Evolutionary conservation across 441 rosid genomes (phyloP).

Genomic region (Raphanus hybrid): DNA sequence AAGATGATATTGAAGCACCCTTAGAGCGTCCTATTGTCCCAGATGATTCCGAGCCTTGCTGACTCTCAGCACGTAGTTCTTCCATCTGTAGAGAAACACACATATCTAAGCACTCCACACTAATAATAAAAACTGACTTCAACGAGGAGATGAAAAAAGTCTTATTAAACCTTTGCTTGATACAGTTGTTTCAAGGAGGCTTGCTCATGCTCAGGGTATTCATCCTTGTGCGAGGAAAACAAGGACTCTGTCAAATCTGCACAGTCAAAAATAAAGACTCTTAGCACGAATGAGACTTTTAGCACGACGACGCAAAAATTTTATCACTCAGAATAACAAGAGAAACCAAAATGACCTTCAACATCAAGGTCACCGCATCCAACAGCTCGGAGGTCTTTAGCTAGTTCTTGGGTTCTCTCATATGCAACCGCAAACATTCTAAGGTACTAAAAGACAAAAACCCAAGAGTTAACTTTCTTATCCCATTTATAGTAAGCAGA

Average conservation of each 20-base stretch:
- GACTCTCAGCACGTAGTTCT: conserved; percentile 88
- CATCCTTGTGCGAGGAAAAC: conserved; percentile 95
- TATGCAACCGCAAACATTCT: conserved; percentile 97
- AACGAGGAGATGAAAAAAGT: conserved; percentile 12
- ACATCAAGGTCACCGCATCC: conserved; percentile 99
- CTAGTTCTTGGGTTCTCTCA: conserved; percentile 98
- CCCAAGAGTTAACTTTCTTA: conserved; percentile 27
- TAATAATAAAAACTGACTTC: conserved; percentile 27
- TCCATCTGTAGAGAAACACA: conserved; percentile 70
- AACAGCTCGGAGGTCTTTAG: conserved; percentile 89
- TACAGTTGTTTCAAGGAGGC: too few species aligned
- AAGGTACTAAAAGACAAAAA: conserved; percentile 77
- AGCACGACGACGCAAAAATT: too few species aligned
- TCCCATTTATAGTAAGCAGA: conserved; percentile 22
- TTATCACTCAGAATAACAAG: too few species aligned
- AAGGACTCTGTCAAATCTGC: conserved; percentile 70
- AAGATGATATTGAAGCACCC: conserved; percentile 88
- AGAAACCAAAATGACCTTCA: too few species aligned
- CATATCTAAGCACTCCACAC: conserved; percentile 33
- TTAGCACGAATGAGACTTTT: too few species aligned
- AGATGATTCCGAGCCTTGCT: conserved; percentile 74
- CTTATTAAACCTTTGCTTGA: too few species aligned
- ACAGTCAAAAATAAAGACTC: too few species aligned
- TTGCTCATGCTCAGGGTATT: conserved; percentile 65
- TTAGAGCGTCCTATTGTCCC: conserved; percentile 94